These are phyloP conservation scores for Kurtzmaniella cleridarum DNA, from an alignment of 805 yeast species.

Conservation along the genomic window DNA sequence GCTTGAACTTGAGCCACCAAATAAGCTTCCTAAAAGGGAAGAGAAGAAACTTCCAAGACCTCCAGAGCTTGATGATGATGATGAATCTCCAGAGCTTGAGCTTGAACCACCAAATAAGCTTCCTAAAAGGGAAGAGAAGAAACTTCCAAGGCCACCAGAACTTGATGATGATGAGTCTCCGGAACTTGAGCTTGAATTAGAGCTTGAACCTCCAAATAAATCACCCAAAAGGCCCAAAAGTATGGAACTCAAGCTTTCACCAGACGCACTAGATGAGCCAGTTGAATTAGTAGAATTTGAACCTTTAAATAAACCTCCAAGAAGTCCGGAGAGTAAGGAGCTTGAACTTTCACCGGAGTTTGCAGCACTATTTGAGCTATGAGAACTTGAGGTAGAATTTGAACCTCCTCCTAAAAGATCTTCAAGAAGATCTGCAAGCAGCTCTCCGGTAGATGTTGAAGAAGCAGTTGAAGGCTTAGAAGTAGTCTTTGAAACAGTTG, in stretches of 20 bases:
- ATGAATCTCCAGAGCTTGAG: too few species aligned
- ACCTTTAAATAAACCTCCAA: constrained; percentile 6
- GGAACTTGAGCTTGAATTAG: neutral
- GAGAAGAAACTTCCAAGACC: neutral
- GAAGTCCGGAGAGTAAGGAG: too few species aligned
- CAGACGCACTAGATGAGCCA: constrained; percentile 5
- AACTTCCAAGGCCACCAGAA: too few species aligned
- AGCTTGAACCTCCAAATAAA: constrained; percentile 8
- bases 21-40: too few species aligned
- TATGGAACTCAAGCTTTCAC: neutral
- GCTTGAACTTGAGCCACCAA: neutral
- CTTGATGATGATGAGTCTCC: too few species aligned
- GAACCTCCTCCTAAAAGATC: constrained; percentile 7
- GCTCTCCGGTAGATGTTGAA: constrained; percentile 5
- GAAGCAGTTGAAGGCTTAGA: constrained; percentile 2
- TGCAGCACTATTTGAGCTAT: neutral
- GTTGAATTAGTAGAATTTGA: constrained; percentile 7
- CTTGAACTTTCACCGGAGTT: too few species aligned
- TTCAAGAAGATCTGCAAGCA: constrained; percentile 7
- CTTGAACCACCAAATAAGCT: too few species aligned
- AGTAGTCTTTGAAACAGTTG: constrained; percentile 1
- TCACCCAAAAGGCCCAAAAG: constrained; percentile 9
- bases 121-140: constrained; percentile 4
- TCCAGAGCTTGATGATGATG: too few species aligned
- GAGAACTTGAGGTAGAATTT: neutral